Base-by-base conservation (phyloP, 2,329 filamentous ascomycete species). In the Diaporthe ilicicola region DNA sequence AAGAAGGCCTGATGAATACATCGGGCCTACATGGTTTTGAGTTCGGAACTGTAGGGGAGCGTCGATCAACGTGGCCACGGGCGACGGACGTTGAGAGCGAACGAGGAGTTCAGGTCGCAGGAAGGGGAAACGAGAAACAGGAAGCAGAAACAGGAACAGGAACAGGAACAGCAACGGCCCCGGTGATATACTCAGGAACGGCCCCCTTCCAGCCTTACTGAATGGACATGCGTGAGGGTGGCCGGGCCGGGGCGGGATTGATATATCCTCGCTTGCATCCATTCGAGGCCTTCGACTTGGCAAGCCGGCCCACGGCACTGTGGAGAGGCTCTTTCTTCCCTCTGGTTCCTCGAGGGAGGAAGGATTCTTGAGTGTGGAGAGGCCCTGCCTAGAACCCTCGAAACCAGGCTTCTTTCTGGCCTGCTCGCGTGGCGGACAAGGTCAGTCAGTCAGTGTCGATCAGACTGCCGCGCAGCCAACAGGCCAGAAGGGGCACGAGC, bases 21-120 rank as follows among this genome's bases (percentile, higher is more conserved):
- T 72, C 39, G 55, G 67, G 64, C 56, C 69, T 72, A 72, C 71
- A 72, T 72, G 13, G 29, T 68, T 48, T 64, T 68, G 51, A 44
- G n/a, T 19, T 13, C 24, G 62, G 62, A 42, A 46, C 44, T 32
- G 65, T 54, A 48, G 42, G 50, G 46, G 51, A 37, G 62, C 71
- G 55, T 59, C 56, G 68, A 62, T 67, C 55, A 67, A 70, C 62
- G 42, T 55, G n/a, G 68, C 13, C 42, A 67, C 46, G 62, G 42
- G 50, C 51, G 55, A 39, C n/a, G 55, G 42, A 55, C 55, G 42
- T 64, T 51, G 50, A 67, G 51, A 34, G 65, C 56, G 44, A 61
- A 68, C 22, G 29, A n/a, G 32, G 54, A 48, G 53, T 24, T 19
- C 42, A 64, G 44, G 44, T 37, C 29, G n/a, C 59, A 53, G 56